Base-by-base conservation (phyloP, 202 grass and related monocot genomes). In the Saccharum hybrid region DNA sequence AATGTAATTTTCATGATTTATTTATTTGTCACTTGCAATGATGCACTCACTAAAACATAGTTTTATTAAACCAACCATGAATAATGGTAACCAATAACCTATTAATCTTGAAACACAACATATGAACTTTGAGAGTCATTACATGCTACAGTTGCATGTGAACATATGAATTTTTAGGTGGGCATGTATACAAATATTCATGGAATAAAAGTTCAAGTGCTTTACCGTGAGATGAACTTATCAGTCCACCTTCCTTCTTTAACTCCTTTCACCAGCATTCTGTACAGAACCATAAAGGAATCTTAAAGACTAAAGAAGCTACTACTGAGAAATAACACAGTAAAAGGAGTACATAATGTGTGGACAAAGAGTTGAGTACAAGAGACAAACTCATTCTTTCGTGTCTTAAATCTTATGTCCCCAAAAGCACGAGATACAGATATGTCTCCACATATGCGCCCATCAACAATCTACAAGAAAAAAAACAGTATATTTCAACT, bases 361-460 rank as follows among this genome's bases (percentile, higher is more conserved):
- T 21, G 64, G 10, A 88, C 31, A 83, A 43, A 86, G 59, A 85
- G 33, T 30, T 75, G 43, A 72, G 71, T 83, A 85, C 43, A 72
- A 93, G 84, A 64, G 26, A 98, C 93, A 33, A 88, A 98, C 96
- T 98, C 96, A 84, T 96, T 89, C 63, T 96, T 96, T 78, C 79
- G 85, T 51, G 86, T 94, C 83, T 98, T 98, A 84, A 92, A 98
- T 81, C 93, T 90, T 73, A 98, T 96, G 23, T 98, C 96, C 46
- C 96, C 96, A 89, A 98, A 98, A 84, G 96, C 88, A 81, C 96
- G 96, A 8, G 96, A 94, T 65, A 98, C 93, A 70, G 96, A 93
- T 56, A 98, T 93, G 72, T 98, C 96, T 66, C 96, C 96, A 92
- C 96, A 98, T 89, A 98, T 93, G 51, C 96, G 90, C 21, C 96